Percentiles rank a stretch among this genome's conserved stretches.
Conservation (phyloP, 2,329 filamentous ascomycete genomes). For the Colletotrichum godetiae region DNA sequence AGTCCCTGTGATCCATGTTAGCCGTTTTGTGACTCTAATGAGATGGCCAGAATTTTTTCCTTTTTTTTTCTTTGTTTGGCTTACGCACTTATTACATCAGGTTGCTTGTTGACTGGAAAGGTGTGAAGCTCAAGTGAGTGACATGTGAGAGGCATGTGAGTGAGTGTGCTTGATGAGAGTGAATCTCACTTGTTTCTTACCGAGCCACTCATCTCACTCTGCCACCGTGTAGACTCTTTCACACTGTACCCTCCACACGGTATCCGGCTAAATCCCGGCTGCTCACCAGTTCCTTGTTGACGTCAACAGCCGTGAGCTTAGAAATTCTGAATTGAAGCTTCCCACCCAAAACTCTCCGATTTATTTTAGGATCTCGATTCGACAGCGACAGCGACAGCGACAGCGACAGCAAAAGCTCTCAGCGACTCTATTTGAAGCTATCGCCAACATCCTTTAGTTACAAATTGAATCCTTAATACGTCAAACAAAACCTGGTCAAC, state of each 20-base stretch:
- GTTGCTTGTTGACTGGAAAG: not conserved
- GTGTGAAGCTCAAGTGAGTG: not conserved
- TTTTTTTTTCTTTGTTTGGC: not conserved
- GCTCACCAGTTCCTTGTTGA: not conserved
- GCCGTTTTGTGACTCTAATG: not conserved
- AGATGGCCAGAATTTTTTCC: too few relatives aligned
- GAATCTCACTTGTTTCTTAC: not conserved
- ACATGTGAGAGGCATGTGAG: not conserved
- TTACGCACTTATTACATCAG: not conserved
- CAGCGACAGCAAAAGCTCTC: not conserved
- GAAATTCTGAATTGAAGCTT: slow-evolving; percentile 21
- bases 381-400: not conserved
- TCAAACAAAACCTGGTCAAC: not conserved
- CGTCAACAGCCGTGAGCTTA: slow-evolving; percentile 29
- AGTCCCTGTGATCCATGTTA: not conserved
- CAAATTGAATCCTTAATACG: too few relatives aligned
- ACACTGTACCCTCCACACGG: not conserved
- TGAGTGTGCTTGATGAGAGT: not conserved
- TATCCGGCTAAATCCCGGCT: slow-evolving; percentile 2
- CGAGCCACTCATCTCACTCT: slow-evolving; percentile 11
- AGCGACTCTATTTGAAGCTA: not conserved
- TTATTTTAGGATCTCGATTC: not conserved
- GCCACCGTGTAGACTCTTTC: not conserved
- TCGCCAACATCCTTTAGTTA: too few relatives aligned
- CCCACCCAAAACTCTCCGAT: not conserved